A percentile compares a stretch with the other conserved stretches of the same genome.
These are phyloP conservation scores for Gardenia jasminoides DNA, from an alignment of 257 asterid genomes.

Conservation along the genomic window DNA sequence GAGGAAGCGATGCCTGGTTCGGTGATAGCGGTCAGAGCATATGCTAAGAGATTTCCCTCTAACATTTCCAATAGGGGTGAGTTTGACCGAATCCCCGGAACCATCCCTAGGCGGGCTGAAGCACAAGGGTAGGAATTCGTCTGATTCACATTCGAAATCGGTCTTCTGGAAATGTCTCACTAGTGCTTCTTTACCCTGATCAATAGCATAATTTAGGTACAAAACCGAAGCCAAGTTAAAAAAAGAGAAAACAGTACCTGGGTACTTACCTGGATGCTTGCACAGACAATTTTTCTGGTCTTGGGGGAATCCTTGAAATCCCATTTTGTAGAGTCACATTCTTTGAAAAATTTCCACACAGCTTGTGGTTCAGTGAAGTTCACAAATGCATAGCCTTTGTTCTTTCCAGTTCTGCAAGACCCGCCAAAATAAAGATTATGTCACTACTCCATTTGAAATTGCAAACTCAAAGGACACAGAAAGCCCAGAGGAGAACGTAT, in stretches of 20 bases:
- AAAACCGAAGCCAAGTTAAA: neutral
- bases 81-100: conserved; percentile 31
- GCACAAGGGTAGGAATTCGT: conserved; percentile 47
- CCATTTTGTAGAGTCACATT: conserved; percentile 31
- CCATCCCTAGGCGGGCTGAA: conserved; percentile 65
- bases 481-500: neutral
- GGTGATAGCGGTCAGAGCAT: neutral
- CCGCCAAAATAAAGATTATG: neutral
- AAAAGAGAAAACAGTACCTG: neutral
- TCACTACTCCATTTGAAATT: no score
- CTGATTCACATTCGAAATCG: conserved; percentile 41
- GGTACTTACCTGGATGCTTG: conserved; percentile 55
- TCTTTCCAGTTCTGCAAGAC: conserved; percentile 32
- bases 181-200: conserved; percentile 60
- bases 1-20: neutral
- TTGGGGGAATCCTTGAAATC: conserved; percentile 29
- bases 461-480: neutral
- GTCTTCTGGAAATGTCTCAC: conserved; percentile 32
- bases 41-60: neutral
- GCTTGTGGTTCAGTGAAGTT: conserved; percentile 49
- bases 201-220: neutral
- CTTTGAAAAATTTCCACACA: conserved; percentile 36
- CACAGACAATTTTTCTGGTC: conserved; percentile 36
- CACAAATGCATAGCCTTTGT: conserved; percentile 69
- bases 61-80: conserved; percentile 39